Conservation (phyloP, 2,329 filamentous ascomycete species). For the Chrysosphaeria jannelii region DNA sequence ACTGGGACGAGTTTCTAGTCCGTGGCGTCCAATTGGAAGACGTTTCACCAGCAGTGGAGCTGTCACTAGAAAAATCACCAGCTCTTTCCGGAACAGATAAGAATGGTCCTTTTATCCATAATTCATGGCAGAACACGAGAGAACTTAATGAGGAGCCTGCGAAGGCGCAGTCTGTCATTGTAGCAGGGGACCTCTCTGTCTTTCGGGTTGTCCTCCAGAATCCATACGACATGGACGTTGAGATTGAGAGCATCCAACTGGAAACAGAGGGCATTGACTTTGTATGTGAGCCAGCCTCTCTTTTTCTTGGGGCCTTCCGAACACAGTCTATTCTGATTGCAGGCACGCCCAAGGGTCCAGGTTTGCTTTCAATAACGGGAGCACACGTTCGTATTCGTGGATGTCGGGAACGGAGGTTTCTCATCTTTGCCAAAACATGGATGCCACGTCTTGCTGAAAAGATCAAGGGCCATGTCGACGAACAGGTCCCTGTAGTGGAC, state of each 20-base stretch:
- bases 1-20: constrained; percentile 91
- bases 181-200: constrained; percentile 45
- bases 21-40: constrained; percentile 44
- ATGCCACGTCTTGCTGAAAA: constrained; percentile 37
- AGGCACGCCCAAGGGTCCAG: constrained; percentile 35
- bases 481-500: constrained; percentile 30
- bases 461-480: constrained; percentile 39
- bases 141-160: constrained; percentile 28
- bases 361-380: constrained; percentile 43
- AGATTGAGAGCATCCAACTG: constrained; percentile 54
- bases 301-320: constrained; percentile 49
- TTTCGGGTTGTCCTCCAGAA: constrained; percentile 78
- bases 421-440: constrained; percentile 56
- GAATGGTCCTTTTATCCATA: constrained; percentile 95
- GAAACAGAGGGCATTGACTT: constrained; percentile 50
- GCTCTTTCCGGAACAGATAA: constrained; percentile 30
- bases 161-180: constrained; percentile 34
- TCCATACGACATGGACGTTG: constrained; percentile 73
- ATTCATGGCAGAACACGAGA: no score
- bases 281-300: constrained; percentile 29
- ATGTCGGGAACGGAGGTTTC: constrained; percentile 57
- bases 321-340: constrained; percentile 48
- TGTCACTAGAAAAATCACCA: no score
- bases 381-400: constrained; percentile 54
- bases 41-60: no score